Evolutionary conservation across 257 asterid species (phyloP).

Genomic region (Jasminum sambac): DNA sequence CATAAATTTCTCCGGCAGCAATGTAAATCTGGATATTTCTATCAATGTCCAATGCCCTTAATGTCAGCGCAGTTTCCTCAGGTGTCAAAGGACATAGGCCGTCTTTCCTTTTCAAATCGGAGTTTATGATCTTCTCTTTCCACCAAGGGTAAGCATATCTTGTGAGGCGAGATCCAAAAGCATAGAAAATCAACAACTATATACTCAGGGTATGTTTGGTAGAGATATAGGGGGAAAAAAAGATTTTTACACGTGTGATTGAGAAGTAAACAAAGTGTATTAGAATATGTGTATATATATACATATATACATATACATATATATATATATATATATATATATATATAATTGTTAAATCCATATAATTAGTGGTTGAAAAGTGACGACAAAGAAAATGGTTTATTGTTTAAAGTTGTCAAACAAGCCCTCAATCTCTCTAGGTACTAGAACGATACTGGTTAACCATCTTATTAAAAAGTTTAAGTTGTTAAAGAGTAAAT

Average conservation of each 20-base stretch:
- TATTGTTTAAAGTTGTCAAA: too few species aligned
- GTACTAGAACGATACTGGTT: neutral
- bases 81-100: conserved; percentile 97
- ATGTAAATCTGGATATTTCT: conserved; percentile 75
- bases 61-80: conserved; percentile 87
- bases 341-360: too few species aligned
- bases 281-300: too few species aligned
- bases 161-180: conserved; percentile 10
- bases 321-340: too few species aligned
- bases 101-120: conserved; percentile 88
- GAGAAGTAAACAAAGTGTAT: too few species aligned
- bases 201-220: too few species aligned
- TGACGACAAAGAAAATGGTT: too few species aligned
- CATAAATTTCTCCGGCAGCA: conserved; percentile 98
- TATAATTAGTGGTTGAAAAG: too few species aligned
- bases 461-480: neutral
- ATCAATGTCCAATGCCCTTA: conserved; percentile 82
- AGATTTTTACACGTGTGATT: too few species aligned
- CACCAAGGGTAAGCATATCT: conserved; percentile 99
- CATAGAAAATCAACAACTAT: conserved; percentile 28
- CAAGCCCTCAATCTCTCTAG: neutral
- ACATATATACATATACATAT: too few species aligned
- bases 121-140: conserved; percentile 92
- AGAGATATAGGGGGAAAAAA: too few species aligned
- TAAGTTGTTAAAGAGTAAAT: neutral